Base-by-base conservation (phyloP, 805 yeast species). In the Teunomyces gatunensis region DNA sequence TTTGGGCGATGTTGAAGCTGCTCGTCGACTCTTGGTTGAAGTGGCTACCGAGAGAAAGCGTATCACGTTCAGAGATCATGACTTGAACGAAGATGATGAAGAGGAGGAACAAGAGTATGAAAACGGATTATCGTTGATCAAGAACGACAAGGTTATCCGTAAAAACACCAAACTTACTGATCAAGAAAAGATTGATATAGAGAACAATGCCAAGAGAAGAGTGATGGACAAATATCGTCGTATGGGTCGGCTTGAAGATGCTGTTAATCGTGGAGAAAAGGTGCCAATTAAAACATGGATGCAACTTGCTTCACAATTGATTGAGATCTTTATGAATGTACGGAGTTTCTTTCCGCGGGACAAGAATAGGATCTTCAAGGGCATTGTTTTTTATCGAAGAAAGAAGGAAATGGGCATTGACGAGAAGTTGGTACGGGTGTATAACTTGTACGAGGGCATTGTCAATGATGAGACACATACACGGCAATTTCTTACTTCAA, bases 261-360 rank as follows among this genome's bases (percentile, higher is more conserved):
- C 69, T 9, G 60, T 67, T 5, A 54, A 53, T 27, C 51, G 52
- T 18, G 48, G 77, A 3, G 85, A 84, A 52, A 67, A 64, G 12
- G 81, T 80, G n/a, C 87, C 94, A 0, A 77, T 82, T 2, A 73
- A 77, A 6, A 79, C 88, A 1, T 94, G 98, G 98, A 77, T 88
- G 54, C 88, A 89, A 50, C 71, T 83, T 4, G 96, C 92, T 0
- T 79, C 88, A 2, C 96, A 87, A 54, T 74, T 94, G 44, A 81
- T 92, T 36, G 96, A 90, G 58, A 81, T 87, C 50, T 91, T 94
- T 60, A 81, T 87, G 21, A 79, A 84, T 47, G 89, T 88, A 10
- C 77, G 84, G 51, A 82, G 83, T 56, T 88, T 94, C 54, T 91
- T 88, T 58, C 87, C 91, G 1, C 77, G 82, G 42, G 95, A 89